Base-by-base conservation (phyloP, 371 early-diverging fungal species). In the Mortierella sp. region DNA sequence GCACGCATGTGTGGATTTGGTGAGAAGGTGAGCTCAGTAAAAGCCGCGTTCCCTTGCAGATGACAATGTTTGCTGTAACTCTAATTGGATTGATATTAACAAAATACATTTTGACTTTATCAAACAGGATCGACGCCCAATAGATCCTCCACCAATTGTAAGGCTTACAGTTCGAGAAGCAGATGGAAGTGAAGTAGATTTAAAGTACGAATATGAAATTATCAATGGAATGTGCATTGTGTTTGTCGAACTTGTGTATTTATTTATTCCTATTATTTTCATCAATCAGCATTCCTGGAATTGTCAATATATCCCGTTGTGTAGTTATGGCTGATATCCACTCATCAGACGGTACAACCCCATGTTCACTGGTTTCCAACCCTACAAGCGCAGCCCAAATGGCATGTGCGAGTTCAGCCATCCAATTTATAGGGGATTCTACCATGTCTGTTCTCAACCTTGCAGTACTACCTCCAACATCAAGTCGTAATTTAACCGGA, bases 1-100 rank as follows among this genome's bases (percentile, higher is more conserved):
- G 92, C 93, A 17, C 85, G 93, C 23, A 93, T 93, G 92, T 93
- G 94, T 82, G 95, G 94, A 32, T 92, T 92, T 85, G 93, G 93
- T 8, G 95, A 93, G 61, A 95, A 93, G 64, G 76, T 66, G 70
- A 61, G 55, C 13, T 35, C 8, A 65, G 26, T 19, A 57, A 29
- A 5, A 23, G 55, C 35, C 31, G n/a, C n/a, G n/a, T n/a, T n/a
- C n/a, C n/a, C n/a, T n/a, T n/a, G n/a, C n/a, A n/a, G n/a, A n/a
- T n/a, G n/a, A n/a, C n/a, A n/a, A n/a, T n/a, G n/a, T n/a, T n/a
- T n/a, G n/a, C n/a, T n/a, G n/a, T n/a, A n/a, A n/a, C n/a, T n/a
- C n/a, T n/a, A n/a, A n/a, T n/a, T n/a, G n/a, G n/a, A n/a, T n/a
- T n/a, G n/a, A n/a, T n/a, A n/a, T n/a, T 19, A 49, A 47, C n/a